These are phyloP conservation scores for Kwoniella heveanensis DNA, from an alignment of 768 basidiomycete genomes.

Conservation along the genomic window DNA sequence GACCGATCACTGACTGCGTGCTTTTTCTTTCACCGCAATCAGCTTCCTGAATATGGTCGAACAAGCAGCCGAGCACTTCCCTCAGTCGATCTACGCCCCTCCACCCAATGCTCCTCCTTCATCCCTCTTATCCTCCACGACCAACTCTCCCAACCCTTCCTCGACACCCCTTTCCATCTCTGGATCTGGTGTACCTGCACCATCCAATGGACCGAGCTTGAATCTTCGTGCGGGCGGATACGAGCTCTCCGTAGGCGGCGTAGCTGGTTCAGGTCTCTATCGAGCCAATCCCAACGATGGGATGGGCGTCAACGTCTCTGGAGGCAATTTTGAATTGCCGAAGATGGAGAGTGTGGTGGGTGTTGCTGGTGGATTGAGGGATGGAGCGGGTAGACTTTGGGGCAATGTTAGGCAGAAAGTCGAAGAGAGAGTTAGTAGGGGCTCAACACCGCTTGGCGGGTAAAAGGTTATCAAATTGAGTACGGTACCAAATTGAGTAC, in stretches of 20 bases:
- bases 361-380: conserved; percentile 77
- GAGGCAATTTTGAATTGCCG: conserved; percentile 48
- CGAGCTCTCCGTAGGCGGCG: conserved; percentile 89
- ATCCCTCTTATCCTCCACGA: conserved; percentile 46
- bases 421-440: conserved; percentile 55
- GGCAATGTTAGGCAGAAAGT: conserved; percentile 86
- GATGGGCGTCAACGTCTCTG: conserved; percentile 23
- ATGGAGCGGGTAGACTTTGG: conserved; percentile 82
- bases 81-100: conserved; percentile 54
- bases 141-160: conserved; percentile 59
- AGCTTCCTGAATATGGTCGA: conserved; percentile 90
- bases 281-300: conserved; percentile 64
- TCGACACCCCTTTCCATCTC: neutral
- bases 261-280: conserved; percentile 79
- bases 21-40: neutral
- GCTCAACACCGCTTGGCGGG: conserved; percentile 44
- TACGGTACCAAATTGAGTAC: no score
- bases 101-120: conserved; percentile 63
- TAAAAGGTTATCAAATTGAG: no score
- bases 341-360: conserved; percentile 33
- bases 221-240: conserved; percentile 91
- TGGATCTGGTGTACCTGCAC: neutral
- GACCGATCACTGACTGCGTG: neutral
- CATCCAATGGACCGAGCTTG: conserved; percentile 50
- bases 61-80: conserved; percentile 61